A percentile compares a stretch with the other conserved stretches of the same genome.
These are phyloP conservation scores for Aspergillus fumigatus DNA, from an alignment of 2,329 filamentous ascomycete genomes.

Conservation along the genomic window DNA sequence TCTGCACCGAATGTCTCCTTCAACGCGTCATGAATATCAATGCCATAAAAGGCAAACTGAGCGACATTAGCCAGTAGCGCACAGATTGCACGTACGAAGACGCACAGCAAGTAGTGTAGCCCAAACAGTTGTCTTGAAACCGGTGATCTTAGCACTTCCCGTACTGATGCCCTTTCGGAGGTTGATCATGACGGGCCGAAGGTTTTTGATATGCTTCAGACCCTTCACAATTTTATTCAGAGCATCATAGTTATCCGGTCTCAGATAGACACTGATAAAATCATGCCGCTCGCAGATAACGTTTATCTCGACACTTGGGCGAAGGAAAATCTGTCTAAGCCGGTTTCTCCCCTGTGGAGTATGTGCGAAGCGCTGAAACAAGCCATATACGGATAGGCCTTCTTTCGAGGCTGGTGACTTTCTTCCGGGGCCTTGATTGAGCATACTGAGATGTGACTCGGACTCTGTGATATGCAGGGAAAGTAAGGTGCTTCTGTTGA, in stretches of 20 bases:
- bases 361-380: conserved; percentile 69
- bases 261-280: conserved; percentile 63
- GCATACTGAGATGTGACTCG: conserved; percentile 76
- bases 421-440: conserved; percentile 65
- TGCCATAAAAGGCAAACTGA: conserved; percentile 65
- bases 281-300: conserved; percentile 68
- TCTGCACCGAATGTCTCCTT: conserved; percentile 54
- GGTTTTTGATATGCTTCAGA: conserved; percentile 70
- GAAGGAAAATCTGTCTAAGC: conserved; percentile 75
- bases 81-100: neutral
- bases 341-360: conserved; percentile 73
- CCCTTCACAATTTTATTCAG: conserved; percentile 55
- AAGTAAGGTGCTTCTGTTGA: conserved; percentile 73
- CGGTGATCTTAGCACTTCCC: conserved; percentile 46
- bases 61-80: conserved; percentile 2
- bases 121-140: conserved; percentile 67
- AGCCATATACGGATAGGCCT: conserved; percentile 74
- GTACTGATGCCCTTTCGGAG: conserved; percentile 72
- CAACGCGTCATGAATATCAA: conserved; percentile 65
- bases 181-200: conserved; percentile 63
- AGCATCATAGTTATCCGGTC: conserved; percentile 59
- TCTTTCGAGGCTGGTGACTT: conserved; percentile 66
- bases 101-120: conserved; percentile 56
- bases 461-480: conserved; percentile 82
- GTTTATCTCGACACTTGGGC: conserved; percentile 65